A percentile compares a stretch with the other conserved stretches of the same genome.
Evolutionary conservation across 1,284 basidiomycete species (phyloP).

Genomic region (Ceratobasidium sp.): DNA sequence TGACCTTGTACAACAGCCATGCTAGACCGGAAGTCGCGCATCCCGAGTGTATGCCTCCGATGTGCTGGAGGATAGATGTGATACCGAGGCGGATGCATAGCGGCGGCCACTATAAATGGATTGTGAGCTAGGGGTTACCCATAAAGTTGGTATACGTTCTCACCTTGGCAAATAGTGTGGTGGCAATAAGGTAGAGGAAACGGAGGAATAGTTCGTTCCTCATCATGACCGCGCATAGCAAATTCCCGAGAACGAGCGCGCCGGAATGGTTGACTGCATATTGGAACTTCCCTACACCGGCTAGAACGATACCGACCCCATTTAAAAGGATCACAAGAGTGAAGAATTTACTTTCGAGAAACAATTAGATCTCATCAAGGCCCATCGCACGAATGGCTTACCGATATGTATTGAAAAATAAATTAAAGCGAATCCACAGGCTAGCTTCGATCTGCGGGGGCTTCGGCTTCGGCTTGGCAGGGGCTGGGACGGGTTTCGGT

Average conservation of each 20-base stretch:
- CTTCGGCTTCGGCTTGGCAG: slow-evolving; percentile 48
- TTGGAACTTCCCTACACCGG: slow-evolving; percentile 73
- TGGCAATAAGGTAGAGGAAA: slow-evolving; percentile 68
- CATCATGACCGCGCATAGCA: slow-evolving; percentile 68
- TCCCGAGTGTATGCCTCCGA: slow-evolving; percentile 81
- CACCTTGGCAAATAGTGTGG: slow-evolving; percentile 76
- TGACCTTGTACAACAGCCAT: slow-evolving; percentile 72
- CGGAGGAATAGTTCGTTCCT: slow-evolving; percentile 74
- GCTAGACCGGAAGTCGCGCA: slow-evolving; percentile 74
- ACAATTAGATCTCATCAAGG: slow-evolving; percentile 55
- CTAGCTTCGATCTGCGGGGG: slow-evolving; percentile 64
- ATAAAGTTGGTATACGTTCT: slow-evolving; percentile 30
- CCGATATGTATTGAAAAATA: slow-evolving; percentile 73
- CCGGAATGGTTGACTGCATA: slow-evolving; percentile 72
- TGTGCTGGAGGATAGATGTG: slow-evolving; percentile 75
- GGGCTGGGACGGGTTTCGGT: slow-evolving; percentile 18
- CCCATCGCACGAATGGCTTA: slow-evolving; percentile 52
- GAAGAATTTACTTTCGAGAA: slow-evolving; percentile 70
- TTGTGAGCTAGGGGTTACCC: slow-evolving; percentile 36
- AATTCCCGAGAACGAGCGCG: slow-evolving; percentile 73
- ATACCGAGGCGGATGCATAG: slow-evolving; percentile 71
- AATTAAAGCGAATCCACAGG: slow-evolving; percentile 67
- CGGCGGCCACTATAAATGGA: slow-evolving; percentile 70
- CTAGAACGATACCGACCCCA: slow-evolving; percentile 70
- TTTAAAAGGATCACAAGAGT: slow-evolving; percentile 70